Percentiles rank a stretch among this genome's conserved stretches.
These are phyloP conservation scores for Scortechinia acanthostroma DNA, from an alignment of 2,329 filamentous ascomycete genomes.

Conservation along the genomic window DNA sequence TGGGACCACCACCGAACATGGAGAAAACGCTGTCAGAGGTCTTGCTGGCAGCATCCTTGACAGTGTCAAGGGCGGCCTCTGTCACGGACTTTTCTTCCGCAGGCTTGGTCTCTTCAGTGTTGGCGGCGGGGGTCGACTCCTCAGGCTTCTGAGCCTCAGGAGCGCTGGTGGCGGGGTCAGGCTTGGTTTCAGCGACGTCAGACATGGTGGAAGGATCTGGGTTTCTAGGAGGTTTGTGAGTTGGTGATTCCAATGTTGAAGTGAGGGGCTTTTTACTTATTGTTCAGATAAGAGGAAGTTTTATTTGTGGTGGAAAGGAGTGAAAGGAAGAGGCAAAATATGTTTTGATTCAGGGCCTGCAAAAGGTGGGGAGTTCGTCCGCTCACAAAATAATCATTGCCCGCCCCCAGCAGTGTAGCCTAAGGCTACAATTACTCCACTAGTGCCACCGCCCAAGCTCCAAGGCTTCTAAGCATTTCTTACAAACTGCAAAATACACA, in stretches of 20 bases:
- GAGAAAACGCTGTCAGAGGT: constrained; percentile 73
- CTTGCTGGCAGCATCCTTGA: constrained; percentile 20
- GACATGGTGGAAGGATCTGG: too few species aligned
- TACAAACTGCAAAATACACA: too few species aligned
- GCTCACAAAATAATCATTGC: too few species aligned
- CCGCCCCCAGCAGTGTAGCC: too few species aligned
- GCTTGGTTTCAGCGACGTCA: constrained; percentile 29
- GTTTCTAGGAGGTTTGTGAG: neutral
- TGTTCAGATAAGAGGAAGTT: neutral
- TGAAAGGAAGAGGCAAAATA: neutral
- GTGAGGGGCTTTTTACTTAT: neutral
- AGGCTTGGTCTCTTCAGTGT: constrained; percentile 35
- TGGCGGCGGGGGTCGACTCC: constrained; percentile 15
- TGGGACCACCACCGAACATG: constrained; percentile 96
- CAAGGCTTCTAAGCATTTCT: too few species aligned
- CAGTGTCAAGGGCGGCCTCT: constrained; percentile 7
- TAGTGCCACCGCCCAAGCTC: too few species aligned
- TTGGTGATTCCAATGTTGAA: neutral
- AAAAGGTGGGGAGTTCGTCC: constrained; percentile 15
- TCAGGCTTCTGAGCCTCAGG: neutral
- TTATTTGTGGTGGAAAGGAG: neutral
- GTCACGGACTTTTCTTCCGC: constrained; percentile 41
- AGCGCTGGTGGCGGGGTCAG: constrained; percentile 18
- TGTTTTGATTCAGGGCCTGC: constrained; percentile 2
- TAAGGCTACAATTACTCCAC: too few species aligned